Evolutionary conservation across 2,329 filamentous ascomycete genomes (phyloP).

Genomic region (Colletotrichum karsti): DNA sequence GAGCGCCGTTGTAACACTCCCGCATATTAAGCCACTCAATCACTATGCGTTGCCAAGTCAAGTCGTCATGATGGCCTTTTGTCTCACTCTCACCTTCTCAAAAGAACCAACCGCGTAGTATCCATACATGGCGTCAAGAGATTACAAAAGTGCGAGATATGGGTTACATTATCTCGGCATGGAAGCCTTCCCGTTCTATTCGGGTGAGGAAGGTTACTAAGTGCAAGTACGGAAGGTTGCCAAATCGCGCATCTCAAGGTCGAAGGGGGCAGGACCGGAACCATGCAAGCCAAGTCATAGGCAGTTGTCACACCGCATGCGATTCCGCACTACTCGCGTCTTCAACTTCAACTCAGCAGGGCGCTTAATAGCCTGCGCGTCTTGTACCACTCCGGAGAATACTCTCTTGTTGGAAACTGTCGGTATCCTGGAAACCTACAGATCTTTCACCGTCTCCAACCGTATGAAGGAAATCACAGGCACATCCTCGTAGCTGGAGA

Average conservation of each 20-base stretch:
- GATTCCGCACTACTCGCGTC: constrained; percentile 4
- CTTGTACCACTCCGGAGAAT: background rate
- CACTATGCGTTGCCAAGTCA: constrained; percentile 14
- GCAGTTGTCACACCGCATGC: background rate
- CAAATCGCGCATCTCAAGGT: background rate
- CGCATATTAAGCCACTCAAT: background rate
- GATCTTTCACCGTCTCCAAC: too few species aligned
- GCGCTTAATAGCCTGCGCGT: background rate
- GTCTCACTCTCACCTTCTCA: constrained; percentile 13
- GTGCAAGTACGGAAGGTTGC: background rate
- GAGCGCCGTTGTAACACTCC: constrained; percentile 18
- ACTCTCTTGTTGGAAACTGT: too few species aligned
- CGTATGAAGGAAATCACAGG: too few species aligned
- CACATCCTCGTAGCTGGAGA: too few species aligned
- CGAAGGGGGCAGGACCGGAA: too few species aligned
- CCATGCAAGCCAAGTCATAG: background rate
- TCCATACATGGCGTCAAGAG: constrained; percentile 22
- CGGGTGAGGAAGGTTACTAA: too few species aligned
- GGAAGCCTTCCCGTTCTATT: background rate
- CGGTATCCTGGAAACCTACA: too few species aligned
- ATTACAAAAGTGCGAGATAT: constrained; percentile 24
- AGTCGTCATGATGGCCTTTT: constrained; percentile 8
- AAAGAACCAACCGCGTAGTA: background rate
- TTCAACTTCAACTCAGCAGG: background rate
- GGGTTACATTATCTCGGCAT: background rate